Evolutionary conservation across 140 eudicot genomes (phyloP).

Genomic region (Anethum foeniculum): DNA sequence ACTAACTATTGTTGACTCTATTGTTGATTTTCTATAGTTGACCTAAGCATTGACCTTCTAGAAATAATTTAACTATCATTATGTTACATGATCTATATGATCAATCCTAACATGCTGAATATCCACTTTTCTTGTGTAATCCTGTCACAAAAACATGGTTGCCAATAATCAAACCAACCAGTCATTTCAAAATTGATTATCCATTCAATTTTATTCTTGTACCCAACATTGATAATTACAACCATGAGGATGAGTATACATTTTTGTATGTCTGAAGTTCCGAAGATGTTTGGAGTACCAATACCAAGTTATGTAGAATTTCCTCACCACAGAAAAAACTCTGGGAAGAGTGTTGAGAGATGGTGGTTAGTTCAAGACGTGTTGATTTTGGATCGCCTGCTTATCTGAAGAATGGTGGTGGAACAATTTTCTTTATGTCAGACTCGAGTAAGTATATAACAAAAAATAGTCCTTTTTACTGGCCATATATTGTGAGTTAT

Average conservation of each 20-base stretch:
- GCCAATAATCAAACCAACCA: not conserved
- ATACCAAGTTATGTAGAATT: not conserved
- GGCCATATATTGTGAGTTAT: not conserved
- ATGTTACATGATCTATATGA: too few relatives aligned
- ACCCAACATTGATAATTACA: not conserved
- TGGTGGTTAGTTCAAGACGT: not conserved
- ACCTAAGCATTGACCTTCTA: too few relatives aligned
- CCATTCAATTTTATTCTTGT: not conserved
- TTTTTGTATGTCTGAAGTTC: not conserved
- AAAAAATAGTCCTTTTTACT: not conserved
- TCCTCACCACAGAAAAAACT: not conserved
- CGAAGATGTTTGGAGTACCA: not conserved
- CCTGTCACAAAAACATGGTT: not conserved
- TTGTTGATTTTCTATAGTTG: too few relatives aligned
- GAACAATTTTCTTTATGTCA: not conserved
- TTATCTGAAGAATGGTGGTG: not conserved
- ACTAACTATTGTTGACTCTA: too few relatives aligned
- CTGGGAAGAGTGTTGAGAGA: not conserved
- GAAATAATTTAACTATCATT: too few relatives aligned
- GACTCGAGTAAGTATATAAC: not conserved
- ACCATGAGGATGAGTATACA: not conserved
- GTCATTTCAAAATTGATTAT: not conserved
- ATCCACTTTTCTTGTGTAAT: not conserved
- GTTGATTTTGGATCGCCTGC: not conserved
- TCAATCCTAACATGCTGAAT: too few relatives aligned